These are phyloP conservation scores for Musa beccarii DNA, from an alignment of 176 grass and related monocot species.

Conservation along the genomic window DNA sequence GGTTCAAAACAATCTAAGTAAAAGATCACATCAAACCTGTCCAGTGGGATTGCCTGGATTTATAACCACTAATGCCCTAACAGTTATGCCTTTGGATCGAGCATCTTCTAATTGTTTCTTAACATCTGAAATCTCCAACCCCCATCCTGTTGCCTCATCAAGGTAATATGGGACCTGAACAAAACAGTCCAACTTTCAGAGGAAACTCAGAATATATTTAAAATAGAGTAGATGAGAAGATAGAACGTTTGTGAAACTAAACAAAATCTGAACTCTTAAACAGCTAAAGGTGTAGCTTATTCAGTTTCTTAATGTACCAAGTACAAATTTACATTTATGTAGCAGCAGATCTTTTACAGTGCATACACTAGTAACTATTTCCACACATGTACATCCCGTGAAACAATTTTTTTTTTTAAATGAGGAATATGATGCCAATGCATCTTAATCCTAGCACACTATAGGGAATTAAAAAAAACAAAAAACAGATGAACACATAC, in stretches of 20 bases:
- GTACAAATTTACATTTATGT: too few species aligned
- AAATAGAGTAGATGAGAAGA: too few species aligned
- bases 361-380: too few species aligned
- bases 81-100: slow-evolving; percentile 37
- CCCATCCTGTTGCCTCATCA: slow-evolving; percentile 46
- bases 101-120: slow-evolving; percentile 61
- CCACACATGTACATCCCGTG: too few species aligned
- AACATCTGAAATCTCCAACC: slow-evolving; percentile 38
- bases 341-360: too few species aligned
- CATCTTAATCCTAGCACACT: background rate
- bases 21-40: slow-evolving; percentile 28
- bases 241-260: too few species aligned
- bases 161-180: slow-evolving; percentile 71
- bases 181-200: background rate
- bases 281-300: too few species aligned
- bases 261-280: too few species aligned
- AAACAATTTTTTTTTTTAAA: too few species aligned
- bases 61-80: slow-evolving; percentile 66
- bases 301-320: too few species aligned
- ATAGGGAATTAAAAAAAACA: background rate
- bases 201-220: background rate
- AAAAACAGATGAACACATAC: slow-evolving; percentile 23
- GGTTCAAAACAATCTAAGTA: background rate
- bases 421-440: background rate
- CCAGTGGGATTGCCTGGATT: slow-evolving; percentile 87